Conservation (phyloP, 495 filamentous ascomycete genomes). For the Penicillium paradoxum region DNA sequence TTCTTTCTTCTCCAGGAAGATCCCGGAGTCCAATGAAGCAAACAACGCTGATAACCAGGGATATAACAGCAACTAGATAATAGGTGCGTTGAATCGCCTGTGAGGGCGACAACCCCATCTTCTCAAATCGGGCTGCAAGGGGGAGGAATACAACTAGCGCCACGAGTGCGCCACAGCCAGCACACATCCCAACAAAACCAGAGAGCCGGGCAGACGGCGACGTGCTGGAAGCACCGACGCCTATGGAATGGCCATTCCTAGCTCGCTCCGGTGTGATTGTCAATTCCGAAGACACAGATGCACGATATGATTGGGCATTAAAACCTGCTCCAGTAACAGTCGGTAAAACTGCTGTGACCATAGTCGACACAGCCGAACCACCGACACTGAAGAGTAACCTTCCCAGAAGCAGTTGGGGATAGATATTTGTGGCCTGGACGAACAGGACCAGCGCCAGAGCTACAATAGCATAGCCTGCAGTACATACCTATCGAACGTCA, state of each 20-base stretch:
- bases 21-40: constrained; percentile 78
- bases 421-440: constrained; percentile 81
- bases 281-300: constrained; percentile 56
- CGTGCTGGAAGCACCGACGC: constrained; percentile 7
- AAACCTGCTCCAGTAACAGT: constrained; percentile 60
- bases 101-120: constrained; percentile 57
- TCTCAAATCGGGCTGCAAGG: constrained; percentile 71
- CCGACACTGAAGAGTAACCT: constrained; percentile 85
- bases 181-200: constrained; percentile 86
- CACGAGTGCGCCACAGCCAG: constrained; percentile 84
- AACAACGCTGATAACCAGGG: constrained; percentile 63
- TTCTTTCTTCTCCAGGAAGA: constrained; percentile 71
- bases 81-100: constrained; percentile 74
- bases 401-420: constrained; percentile 82
- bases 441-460: constrained; percentile 71
- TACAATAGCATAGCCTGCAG: constrained; percentile 74
- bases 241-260: constrained; percentile 10
- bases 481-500: constrained; percentile 53
- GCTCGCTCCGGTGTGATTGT: constrained; percentile 58
- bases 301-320: constrained; percentile 13
- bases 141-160: constrained; percentile 79
- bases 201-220: constrained; percentile 62
- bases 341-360: constrained; percentile 94
- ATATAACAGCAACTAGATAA: constrained; percentile 72
- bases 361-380: constrained; percentile 87